Evolutionary conservation across 2,329 filamentous ascomycete genomes (phyloP), one percentile per base, ranked within the genome.

Genomic region (Cucurbitaria berberidis): DNA sequence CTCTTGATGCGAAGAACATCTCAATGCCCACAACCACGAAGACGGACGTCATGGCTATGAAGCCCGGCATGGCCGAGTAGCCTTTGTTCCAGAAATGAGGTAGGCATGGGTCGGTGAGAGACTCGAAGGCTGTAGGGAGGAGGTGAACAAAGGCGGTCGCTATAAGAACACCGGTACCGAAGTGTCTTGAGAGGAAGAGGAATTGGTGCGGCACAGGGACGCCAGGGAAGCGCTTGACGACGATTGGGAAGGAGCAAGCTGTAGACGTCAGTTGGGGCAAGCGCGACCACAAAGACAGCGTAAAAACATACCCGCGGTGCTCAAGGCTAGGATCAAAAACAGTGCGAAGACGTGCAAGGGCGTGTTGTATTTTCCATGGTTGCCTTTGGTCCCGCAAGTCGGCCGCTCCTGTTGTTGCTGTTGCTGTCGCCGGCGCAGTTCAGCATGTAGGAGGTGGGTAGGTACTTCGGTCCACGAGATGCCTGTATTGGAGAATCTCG

Each of bases 1-100:
- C 86, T 68, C 83, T 82, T 47, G 88, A 89, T 0, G 91, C 92
- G 63, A 98, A 87, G 72, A 92, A 91, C 77, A 95, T 96, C 74
- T 98, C 93, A 46, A 97, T 83, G 2, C 86, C 84, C 6, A 96
- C 90, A 3, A 97, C 92, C 3, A 89, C 78, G 53, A 78, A 76
- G 18, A 78, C 74, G 0, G 74, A 66, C 3, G 62, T 62, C 74
- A 76, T 76, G 41, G 74, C 74, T 44, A 76, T 69, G 7, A 76
- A 53, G 9, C 74, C 74, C 5, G 74, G 71, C 71, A 75, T 75
- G 45, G 74, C 70, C 49, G 73, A 55, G 45, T 76, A 76, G 47
- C 70, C 67, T n/a, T 68, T 45, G 54, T 70, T 76, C 74, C 74
- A 76, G 42, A 76, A 75, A 32, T 55, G 59, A 13, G 73, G 73